Evolutionary conservation across 805 yeast species (phyloP).

Genomic region (Schizosaccharomyces japonicus): DNA sequence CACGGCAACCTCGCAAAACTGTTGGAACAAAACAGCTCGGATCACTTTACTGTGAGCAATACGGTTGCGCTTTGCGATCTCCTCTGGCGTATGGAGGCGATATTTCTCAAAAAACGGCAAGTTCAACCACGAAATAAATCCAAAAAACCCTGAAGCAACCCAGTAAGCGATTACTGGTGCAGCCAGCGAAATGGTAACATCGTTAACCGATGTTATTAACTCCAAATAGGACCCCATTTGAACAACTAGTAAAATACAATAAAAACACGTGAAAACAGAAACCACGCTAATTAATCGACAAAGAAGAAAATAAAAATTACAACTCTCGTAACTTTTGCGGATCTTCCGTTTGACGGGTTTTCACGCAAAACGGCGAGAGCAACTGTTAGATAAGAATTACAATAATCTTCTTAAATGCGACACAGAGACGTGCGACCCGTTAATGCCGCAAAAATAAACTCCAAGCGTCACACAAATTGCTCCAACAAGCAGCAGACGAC

Average conservation of each 20-base stretch:
- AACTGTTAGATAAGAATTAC: too few species aligned
- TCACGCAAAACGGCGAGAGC: too few species aligned
- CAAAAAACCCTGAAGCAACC: slow-evolving; percentile 51
- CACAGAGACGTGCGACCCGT: too few species aligned
- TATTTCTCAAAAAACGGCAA: slow-evolving; percentile 44
- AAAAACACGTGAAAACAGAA: neutral
- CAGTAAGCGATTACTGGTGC: slow-evolving; percentile 71
- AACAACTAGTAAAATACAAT: neutral
- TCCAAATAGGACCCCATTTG: neutral
- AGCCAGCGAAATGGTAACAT: slow-evolving; percentile 16
- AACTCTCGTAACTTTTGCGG: too few species aligned
- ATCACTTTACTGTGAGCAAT: slow-evolving; percentile 49
- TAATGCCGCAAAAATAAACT: too few species aligned
- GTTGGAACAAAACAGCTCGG: slow-evolving; percentile 66
- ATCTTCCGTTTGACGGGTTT: too few species aligned
- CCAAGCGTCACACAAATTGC: too few species aligned
- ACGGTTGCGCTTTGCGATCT: slow-evolving; percentile 50
- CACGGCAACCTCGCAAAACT: slow-evolving; percentile 50
- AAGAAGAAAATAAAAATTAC: too few species aligned
- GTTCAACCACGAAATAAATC: slow-evolving; percentile 45
- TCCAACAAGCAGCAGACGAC: too few species aligned
- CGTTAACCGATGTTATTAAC: neutral
- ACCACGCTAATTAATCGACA: too few species aligned
- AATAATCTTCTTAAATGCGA: too few species aligned
- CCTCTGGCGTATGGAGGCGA: slow-evolving; percentile 82